phyloP scores from a whole-genome alignment of 2,329 filamentous ascomycete species.

The Periconia sp. region DNA sequence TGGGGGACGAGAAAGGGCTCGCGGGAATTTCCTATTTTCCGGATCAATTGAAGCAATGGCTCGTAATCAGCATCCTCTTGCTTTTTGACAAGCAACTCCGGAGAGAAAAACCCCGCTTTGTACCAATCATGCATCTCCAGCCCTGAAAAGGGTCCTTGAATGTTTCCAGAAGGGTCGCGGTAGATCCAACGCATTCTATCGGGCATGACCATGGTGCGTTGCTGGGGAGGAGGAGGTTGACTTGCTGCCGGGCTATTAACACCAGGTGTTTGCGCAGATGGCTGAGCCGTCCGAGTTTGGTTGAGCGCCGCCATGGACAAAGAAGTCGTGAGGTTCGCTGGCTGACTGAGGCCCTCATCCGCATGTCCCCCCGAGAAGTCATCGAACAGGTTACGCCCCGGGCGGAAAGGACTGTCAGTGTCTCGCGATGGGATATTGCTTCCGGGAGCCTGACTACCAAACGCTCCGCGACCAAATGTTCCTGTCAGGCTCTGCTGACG shows the following conservation, averaged over 20 bases:
- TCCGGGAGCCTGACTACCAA: constrained; percentile 45
- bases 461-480: constrained; percentile 65
- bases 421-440: constrained; percentile 35
- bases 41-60: constrained; percentile 88
- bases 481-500: constrained; percentile 56
- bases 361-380: constrained; percentile 36
- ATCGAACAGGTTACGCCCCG: constrained; percentile 42
- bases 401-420: constrained; percentile 44
- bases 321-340: constrained; percentile 29
- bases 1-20: constrained; percentile 98
- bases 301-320: constrained; percentile 36
- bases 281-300: constrained; percentile 36
- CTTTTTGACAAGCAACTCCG: constrained; percentile 92
- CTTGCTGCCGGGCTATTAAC: constrained; percentile 58
- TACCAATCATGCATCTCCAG: constrained; percentile 99
- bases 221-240: constrained; percentile 68
- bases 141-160: constrained; percentile 93
- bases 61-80: constrained; percentile 93
- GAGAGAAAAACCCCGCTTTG: constrained; percentile 95
- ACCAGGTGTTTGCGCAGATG: constrained; percentile 36
- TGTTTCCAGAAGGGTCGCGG: constrained; percentile 86
- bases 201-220: constrained; percentile 96
- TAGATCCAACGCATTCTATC: constrained; percentile 99
- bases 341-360: constrained; percentile 30
- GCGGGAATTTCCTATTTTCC: constrained; percentile 93